These are phyloP conservation scores for Cyclocybe cylindracea DNA, from an alignment of 768 basidiomycete genomes.

Conservation along the genomic window DNA sequence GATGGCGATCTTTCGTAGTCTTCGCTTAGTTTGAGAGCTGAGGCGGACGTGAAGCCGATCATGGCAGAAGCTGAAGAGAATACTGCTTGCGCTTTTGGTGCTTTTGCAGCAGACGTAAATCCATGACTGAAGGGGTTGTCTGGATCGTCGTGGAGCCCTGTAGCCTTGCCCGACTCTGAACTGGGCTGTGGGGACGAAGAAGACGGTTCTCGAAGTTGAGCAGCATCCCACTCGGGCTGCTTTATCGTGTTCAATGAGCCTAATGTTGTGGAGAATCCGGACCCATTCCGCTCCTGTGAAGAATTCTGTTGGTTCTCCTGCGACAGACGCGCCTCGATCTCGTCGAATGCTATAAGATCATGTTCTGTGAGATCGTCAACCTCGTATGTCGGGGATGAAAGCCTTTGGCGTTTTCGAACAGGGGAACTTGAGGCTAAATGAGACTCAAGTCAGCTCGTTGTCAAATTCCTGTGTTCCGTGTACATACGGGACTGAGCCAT, in stretches of 20 bases:
- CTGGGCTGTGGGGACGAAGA: conserved; percentile 6
- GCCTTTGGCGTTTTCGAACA: conserved; percentile 57
- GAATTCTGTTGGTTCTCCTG: conserved; percentile 24
- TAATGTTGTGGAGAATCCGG: background rate
- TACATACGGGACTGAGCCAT: conserved; percentile 3
- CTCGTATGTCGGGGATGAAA: conserved; percentile 70
- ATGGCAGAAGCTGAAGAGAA: conserved; percentile 5
- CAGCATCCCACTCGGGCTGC: conserved; percentile 11
- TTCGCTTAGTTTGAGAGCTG: conserved; percentile 9
- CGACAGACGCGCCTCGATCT: conserved; percentile 46
- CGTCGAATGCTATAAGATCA: conserved; percentile 56
- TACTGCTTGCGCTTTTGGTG: background rate
- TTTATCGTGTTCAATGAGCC: background rate
- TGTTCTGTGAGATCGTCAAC: conserved; percentile 52
- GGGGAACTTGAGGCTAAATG: conserved; percentile 42
- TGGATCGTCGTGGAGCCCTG: conserved; percentile 33
- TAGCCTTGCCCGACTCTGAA: conserved; percentile 2
- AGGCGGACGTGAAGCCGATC: conserved; percentile 30
- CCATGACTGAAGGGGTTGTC: conserved; percentile 42
- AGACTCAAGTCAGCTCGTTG: conserved; percentile 4
- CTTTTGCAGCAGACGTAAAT: conserved; percentile 11
- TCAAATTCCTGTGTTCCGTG: background rate
- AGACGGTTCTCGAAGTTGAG: conserved; percentile 14
- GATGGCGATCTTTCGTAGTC: conserved; percentile 36
- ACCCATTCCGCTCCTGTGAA: background rate